Percentiles rank a stretch among this genome's conserved stretches.
These are phyloP conservation scores for Ogataea hybrid DNA, from an alignment of 1,139 yeast species.

Conservation along the genomic window DNA sequence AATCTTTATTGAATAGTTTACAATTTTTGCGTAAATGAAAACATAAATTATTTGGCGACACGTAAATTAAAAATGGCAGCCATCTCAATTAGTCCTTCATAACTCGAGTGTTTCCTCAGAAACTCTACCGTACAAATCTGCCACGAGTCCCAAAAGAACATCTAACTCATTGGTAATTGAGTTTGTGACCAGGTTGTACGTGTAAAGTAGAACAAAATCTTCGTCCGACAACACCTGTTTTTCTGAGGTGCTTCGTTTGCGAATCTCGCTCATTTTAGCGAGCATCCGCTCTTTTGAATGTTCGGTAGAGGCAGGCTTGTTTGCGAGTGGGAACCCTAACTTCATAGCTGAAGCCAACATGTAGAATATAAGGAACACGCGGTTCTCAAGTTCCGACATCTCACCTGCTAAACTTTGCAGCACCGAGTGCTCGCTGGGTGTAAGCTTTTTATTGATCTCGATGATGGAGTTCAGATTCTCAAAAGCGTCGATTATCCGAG, in stretches of 20 bases:
- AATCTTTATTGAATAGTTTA: background rate
- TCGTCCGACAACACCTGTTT: conserved; percentile 46
- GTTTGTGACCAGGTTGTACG: conserved; percentile 70
- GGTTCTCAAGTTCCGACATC: conserved; percentile 64
- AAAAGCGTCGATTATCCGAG: conserved; percentile 68
- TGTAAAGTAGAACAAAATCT: conserved; percentile 73
- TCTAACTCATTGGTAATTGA: conserved; percentile 66
- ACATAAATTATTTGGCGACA: conserved; percentile 4
- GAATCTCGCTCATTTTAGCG: conserved; percentile 55
- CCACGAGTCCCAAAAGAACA: conserved; percentile 50
- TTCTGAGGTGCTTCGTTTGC: conserved; percentile 34
- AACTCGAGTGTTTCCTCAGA: conserved; percentile 31
- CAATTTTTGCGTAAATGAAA: conserved; percentile 5
- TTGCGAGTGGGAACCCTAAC: conserved; percentile 74
- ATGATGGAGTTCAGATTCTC: conserved; percentile 71
- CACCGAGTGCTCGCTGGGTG: conserved; percentile 53
- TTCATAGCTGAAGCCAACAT: conserved; percentile 77
- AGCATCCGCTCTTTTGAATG: conserved; percentile 72
- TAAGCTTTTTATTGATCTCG: conserved; percentile 56
- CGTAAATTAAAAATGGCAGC: conserved; percentile 7
- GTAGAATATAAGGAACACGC: conserved; percentile 71
- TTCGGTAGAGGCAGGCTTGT: conserved; percentile 73
- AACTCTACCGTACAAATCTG: conserved; percentile 54
- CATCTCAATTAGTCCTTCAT: conserved; percentile 1
- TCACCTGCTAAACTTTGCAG: conserved; percentile 56